Evolutionary conservation across 257 asterid genomes (phyloP).

Genomic region (Primulina eburnea): DNA sequence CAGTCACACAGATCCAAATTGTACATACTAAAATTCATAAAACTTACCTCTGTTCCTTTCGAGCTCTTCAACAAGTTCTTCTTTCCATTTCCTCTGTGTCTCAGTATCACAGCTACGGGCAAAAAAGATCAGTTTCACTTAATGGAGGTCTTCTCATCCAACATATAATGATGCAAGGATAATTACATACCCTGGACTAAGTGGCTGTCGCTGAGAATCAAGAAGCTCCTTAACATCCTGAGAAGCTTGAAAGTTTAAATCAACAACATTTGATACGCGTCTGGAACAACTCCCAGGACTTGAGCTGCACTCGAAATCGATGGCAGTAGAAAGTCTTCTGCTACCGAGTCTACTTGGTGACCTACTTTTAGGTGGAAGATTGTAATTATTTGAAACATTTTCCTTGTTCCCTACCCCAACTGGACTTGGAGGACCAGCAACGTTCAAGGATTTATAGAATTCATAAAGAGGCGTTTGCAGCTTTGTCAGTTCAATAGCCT

Average conservation of each 20-base stretch:
- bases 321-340: conserved; percentile 78
- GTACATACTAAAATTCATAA: conserved; percentile 17
- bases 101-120: conserved; percentile 48
- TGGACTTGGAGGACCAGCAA: conserved; percentile 54
- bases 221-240: conserved; percentile 56
- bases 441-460: conserved; percentile 78
- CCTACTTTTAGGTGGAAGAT: conserved; percentile 86
- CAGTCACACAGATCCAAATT: conserved; percentile 10
- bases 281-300: conserved; percentile 69
- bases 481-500: conserved; percentile 91
- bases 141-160: conserved; percentile 8
- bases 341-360: conserved; percentile 69
- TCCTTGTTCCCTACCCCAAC: conserved; percentile 68
- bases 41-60: conserved; percentile 83
- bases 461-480: conserved; percentile 91
- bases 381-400: conserved; percentile 60
- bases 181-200: conserved; percentile 65
- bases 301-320: conserved; percentile 51
- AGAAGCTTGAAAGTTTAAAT: conserved; percentile 40
- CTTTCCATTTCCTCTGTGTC: conserved; percentile 91
- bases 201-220: conserved; percentile 56
- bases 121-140: conserved; percentile 22
- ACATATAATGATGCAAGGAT: conserved; percentile 10
- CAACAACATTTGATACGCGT: conserved; percentile 66
- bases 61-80: conserved; percentile 94